Evolutionary conservation across 2,329 filamentous ascomycete species (phyloP).

Genomic region (Scleromitrula shiraiana): DNA sequence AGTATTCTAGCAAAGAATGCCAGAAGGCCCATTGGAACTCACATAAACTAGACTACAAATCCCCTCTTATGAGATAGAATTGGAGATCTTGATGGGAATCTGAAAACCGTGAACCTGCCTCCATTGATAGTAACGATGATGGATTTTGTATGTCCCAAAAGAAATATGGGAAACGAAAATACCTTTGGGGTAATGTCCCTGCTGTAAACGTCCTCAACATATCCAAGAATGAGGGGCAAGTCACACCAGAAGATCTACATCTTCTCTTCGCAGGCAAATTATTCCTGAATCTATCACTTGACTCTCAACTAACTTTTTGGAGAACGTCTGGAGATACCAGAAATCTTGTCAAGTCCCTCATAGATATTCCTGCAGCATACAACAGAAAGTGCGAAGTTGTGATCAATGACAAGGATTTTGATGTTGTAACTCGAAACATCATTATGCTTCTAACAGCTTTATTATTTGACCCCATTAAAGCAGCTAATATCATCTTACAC

Average conservation of each 20-base stretch:
- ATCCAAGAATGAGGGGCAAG: background rate
- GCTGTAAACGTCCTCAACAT: conserved; percentile 1
- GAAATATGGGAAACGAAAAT: background rate
- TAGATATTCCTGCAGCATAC: background rate
- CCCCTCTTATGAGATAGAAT: background rate
- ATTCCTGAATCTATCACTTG: background rate
- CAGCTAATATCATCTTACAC: conserved; percentile 4
- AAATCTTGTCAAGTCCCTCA: conserved; percentile 33
- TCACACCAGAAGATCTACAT: background rate
- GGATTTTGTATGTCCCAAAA: background rate
- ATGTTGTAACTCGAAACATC: conserved; percentile 10
- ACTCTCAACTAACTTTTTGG: background rate
- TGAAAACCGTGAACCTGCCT: background rate
- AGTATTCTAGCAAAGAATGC: conserved; percentile 30
- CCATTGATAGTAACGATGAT: conserved; percentile 17
- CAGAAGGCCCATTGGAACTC: background rate
- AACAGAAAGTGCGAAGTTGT: conserved; percentile 32
- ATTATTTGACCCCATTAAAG: background rate
- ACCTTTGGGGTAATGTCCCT: conserved; percentile 8
- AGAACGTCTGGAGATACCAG: conserved; percentile 34
- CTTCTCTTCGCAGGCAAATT: conserved; percentile 1
- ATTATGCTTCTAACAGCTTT: conserved; percentile 4
- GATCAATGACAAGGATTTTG: conserved; percentile 15
- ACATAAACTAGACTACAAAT: conserved; percentile 6
- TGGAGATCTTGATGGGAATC: conserved; percentile 1